Base-by-base conservation (phyloP, 2,329 filamentous ascomycete genomes). In the Rosellinia necatrix region DNA sequence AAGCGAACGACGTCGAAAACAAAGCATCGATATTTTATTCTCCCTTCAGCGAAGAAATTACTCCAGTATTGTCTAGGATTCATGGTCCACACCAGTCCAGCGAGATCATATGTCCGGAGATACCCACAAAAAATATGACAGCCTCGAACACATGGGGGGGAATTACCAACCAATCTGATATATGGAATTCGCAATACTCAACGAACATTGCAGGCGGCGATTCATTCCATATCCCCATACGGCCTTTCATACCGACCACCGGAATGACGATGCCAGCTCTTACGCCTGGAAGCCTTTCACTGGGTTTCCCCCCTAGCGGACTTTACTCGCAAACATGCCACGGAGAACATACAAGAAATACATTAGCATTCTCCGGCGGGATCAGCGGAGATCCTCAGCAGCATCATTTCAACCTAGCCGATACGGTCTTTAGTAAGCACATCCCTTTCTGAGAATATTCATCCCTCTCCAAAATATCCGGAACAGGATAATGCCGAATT, bases 341-440 rank as follows among this genome's bases (percentile, higher is more conserved):
- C 9, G 29, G 21, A 12, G 53, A 56, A 17, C 19, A 32, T 42
- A 29, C 19, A 6, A 41, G 19, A 29, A 37, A 37, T 5, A 24
- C 22, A 9, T 17, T 32, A 6, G 48, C 30, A n/a, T 51, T 47
- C 19, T 30, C 47, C 21, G 21, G 10, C 24, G 35, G 27, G 12
- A 19, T 30, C 1, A 35, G 48, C 13, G 32, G 32, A 4, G 42
- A 17, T 24, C 6, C 19, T 6, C 42, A 29, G 7, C 34, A 25
- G 27, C 41, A 24, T 8, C 12, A 47, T 19, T 8, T 6, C 7
- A 51, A 21, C 12, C 41, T 6, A 19, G 5, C 38, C n/a, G 22
- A 17, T 5, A 51, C 47, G 8, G 10, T 24, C 17, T 29, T 42
- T 42, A 42, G 53, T 56, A 51, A 37, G 48, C 7, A 30, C 27